Conservation (phyloP, 2,329 filamentous ascomycete genomes). For the Neofusicoccum sp. region DNA sequence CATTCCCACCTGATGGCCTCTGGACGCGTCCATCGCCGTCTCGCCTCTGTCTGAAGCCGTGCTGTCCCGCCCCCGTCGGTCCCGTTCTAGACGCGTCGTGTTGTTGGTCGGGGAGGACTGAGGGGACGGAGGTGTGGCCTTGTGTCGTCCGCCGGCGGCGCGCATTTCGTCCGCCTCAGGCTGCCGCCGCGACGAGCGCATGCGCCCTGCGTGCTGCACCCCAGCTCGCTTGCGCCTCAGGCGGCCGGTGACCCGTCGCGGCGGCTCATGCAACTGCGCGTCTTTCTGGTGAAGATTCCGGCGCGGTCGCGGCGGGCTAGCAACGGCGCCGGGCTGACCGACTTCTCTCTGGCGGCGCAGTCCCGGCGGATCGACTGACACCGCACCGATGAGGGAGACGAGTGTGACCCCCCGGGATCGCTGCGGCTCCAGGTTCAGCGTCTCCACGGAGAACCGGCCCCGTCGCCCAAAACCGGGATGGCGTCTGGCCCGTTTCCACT, state of each 20-base stretch:
- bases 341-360: not conserved
- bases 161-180: too few species aligned
- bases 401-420: constrained; percentile 13
- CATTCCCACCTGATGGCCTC: not conserved
- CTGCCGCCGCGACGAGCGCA: constrained; percentile 1
- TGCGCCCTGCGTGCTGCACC: constrained; percentile 9
- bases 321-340: constrained; percentile 6
- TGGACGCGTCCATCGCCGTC: too few species aligned
- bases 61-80: not conserved
- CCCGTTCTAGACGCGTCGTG: constrained; percentile 2
- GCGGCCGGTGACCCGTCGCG: not conserved
- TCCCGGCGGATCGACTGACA: constrained; percentile 11
- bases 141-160: too few species aligned
- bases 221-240: constrained; percentile 15
- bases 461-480: constrained; percentile 10
- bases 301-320: not conserved
- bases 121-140: too few species aligned
- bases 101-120: too few species aligned
- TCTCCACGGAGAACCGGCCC: constrained; percentile 17
- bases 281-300: constrained; percentile 14
- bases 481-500: constrained; percentile 5
- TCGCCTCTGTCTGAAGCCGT: not conserved
- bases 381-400: constrained; percentile 8
- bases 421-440: constrained; percentile 16
- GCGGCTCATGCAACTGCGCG: constrained; percentile 12